Percentiles rank a stretch among this genome's conserved stretches.
Conservation (phyloP, 768 basidiomycete genomes). For the Amanita rubescens region DNA sequence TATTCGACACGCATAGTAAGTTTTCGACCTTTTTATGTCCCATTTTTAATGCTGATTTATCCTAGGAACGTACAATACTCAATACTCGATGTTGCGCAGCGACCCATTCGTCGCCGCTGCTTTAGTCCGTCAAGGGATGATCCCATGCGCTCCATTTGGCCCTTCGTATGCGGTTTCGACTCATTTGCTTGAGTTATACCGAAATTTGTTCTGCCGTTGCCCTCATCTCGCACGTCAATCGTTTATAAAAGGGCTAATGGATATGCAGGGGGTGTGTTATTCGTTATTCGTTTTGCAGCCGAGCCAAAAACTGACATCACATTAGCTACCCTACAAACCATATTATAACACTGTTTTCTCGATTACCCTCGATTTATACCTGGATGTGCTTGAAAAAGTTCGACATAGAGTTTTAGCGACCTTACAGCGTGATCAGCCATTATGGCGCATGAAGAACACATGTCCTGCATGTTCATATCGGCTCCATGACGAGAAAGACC, state of each 20-base stretch:
- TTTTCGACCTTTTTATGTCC: too few species aligned
- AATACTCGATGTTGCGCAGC: background rate
- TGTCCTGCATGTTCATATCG: conserved; percentile 23
- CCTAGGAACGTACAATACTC: background rate
- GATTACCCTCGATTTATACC: conserved; percentile 19
- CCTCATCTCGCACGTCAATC: conserved; percentile 21
- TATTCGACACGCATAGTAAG: conserved; percentile 8
- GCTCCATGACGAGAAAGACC: conserved; percentile 15
- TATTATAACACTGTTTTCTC: background rate
- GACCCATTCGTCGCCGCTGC: conserved; percentile 9
- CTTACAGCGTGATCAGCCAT: conserved; percentile 15
- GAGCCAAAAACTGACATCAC: conserved; percentile 15
- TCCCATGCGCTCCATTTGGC: conserved; percentile 18
- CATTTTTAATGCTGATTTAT: too few species aligned
- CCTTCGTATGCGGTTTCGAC: conserved; percentile 15
- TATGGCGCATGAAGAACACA: conserved; percentile 20
- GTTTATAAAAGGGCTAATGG: conserved; percentile 21
- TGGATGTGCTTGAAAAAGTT: conserved; percentile 9
- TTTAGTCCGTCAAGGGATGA: conserved; percentile 16
- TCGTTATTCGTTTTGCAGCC: background rate
- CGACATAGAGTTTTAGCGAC: conserved; percentile 11
- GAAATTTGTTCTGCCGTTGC: conserved; percentile 12
- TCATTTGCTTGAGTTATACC: conserved; percentile 17
- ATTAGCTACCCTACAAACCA: background rate
- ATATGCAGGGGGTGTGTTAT: conserved; percentile 15